Base-by-base conservation (phyloP, 345 rosid genomes). In the Sonneratia alba region DNA sequence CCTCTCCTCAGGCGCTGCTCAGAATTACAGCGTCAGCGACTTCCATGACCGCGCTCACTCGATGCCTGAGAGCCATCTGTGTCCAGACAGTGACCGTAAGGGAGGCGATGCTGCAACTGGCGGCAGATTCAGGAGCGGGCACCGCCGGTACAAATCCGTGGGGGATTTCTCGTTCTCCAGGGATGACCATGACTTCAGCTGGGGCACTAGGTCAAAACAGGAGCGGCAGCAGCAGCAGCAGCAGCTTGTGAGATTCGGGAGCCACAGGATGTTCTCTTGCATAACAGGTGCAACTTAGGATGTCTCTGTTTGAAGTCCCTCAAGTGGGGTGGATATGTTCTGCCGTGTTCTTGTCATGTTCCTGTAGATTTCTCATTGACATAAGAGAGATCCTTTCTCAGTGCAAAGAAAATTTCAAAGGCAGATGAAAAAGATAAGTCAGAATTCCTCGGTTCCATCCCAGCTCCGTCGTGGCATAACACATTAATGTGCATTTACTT, bases 231-330 rank as follows among this genome's bases (percentile, higher is more conserved):
- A 79, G 71, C 85, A 84, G n/a, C n/a, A 59, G 18, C 79, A 79
- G 71, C 85, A 84, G 59, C 83, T 89, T 55, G 83, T 68, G 72
- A 84, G 94, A 77, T 85, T 83, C 76, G 70, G 90, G 72, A 89
- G 96, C 76, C 89, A 85, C 38, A 78, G 88, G 74, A 78, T 88
- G 87, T 81, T 88, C 72, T 85, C 89, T 43, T 85, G 92, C 74
- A 57, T 89, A 36, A 78, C 88, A 7, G 84, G 83, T 18, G 74
- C 74, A 61, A 61, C 65, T 19, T 61, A 24, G 72, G 48, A 21
- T 48, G 62, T 40, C 14, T 69, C 15, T 21, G 38, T 13, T 16
- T 34, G 63, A 45, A 45, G 49, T 7, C 2, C 7, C 6, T n/a
- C 24, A n/a, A 27, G 32, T 27, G 32, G 32, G 32, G 32, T 27